Base-by-base conservation (phyloP, 164 flowering plant species). In the Nelumbo lutea region DNA sequence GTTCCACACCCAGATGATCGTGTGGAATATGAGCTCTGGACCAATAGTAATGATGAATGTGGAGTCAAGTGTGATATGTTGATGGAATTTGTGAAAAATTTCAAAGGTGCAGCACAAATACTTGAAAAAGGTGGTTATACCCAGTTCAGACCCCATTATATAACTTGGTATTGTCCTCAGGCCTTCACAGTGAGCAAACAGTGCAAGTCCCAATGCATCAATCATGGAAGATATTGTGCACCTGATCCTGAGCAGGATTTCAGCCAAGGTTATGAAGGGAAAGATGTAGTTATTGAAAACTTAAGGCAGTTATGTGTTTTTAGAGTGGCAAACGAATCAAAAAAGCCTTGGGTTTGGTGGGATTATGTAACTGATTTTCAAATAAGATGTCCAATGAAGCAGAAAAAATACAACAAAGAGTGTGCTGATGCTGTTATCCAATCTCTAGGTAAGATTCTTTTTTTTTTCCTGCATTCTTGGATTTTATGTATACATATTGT, bases 231-330 rank as follows among this genome's bases (percentile, higher is more conserved):
- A 77, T 96, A 96, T 72, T 96, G 99, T 84, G 97, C 99, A 64
- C 98, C 99, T 9, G 99, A 96, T 75, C 99, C 99, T n/a, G 98
- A 93, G 62, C 95, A 91, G 78, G 99, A 93, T 79, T 96, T 96
- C 76, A 88, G 93, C 76, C 62, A 72, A 43, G 99, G 98, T 45
- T 96, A 93, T 72, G 95, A 93, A 4, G 99, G 99, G 55, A 90
- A 86, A 77, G 91, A 96, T 73, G 97, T 96, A 48, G 99, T 96
- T 67, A 41, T 90, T 63, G 96, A 96, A 66, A 96, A 96, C 67
- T 79, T 93, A 66, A 85, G 98, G 75, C 98, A 96, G 72, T 76
- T 90, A 0, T 96, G 99, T 74, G 90, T 92, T 6, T 93, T 80
- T 72, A 89, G 47, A 73, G 97, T 85, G 47, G 96, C 93, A 65